Evolutionary conservation across 805 yeast species (phyloP).

Genomic region (Wickerhamiella galacta): DNA sequence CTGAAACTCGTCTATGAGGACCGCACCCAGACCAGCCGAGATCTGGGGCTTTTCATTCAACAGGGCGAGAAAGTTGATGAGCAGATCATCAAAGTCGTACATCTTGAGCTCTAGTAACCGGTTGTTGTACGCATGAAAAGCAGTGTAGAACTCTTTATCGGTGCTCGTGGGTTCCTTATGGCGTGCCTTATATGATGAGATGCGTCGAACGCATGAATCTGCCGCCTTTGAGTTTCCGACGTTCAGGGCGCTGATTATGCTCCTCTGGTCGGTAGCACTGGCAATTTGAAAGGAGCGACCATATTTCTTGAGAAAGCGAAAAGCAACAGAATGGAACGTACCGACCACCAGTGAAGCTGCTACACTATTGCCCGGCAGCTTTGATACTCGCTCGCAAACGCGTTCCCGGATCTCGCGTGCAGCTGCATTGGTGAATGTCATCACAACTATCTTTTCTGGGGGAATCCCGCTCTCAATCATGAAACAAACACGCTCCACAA

Average conservation of each 20-base stretch:
- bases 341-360: slow-evolving; percentile 41
- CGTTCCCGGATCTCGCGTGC: slow-evolving; percentile 71
- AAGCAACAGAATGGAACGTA: slow-evolving; percentile 79
- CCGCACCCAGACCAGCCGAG: slow-evolving; percentile 40
- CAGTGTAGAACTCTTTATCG: neutral
- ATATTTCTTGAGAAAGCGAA: slow-evolving; percentile 36
- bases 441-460: slow-evolving; percentile 56
- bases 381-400: slow-evolving; percentile 19
- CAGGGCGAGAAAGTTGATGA: slow-evolving; percentile 38
- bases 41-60: slow-evolving; percentile 30
- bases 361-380: neutral
- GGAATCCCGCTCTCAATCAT: slow-evolving; percentile 35
- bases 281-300: neutral
- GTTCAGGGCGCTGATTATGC: neutral
- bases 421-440: slow-evolving; percentile 88
- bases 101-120: slow-evolving; percentile 27
- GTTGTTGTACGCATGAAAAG: slow-evolving; percentile 36
- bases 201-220: neutral
- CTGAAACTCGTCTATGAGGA: slow-evolving; percentile 86
- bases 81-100: slow-evolving; percentile 73
- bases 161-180: neutral
- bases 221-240: neutral
- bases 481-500: slow-evolving; percentile 64
- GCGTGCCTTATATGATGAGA: neutral
- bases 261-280: neutral